A percentile compares a stretch with the other conserved stretches of the same genome.
Conservation (phyloP, 805 yeast genomes). For the Vanderwaltozyma tropicalis region DNA sequence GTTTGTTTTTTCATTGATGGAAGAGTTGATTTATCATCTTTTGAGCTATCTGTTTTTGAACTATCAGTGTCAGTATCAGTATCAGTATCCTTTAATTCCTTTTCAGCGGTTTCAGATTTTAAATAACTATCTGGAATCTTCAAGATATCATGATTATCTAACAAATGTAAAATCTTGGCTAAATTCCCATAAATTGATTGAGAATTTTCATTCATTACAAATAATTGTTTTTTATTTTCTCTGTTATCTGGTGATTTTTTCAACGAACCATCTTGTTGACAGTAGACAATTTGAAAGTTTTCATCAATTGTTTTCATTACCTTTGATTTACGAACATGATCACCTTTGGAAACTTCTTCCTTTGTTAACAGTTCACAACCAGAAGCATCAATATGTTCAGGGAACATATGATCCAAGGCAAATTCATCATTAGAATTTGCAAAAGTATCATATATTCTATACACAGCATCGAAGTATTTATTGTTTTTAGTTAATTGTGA, state of each 20-base stretch:
- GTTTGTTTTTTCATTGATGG: neutral
- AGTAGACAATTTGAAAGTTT: slow-evolving; percentile 25
- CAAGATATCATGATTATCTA: slow-evolving; percentile 30
- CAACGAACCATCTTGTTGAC: slow-evolving; percentile 21
- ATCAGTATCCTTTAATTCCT: neutral
- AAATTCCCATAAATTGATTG: slow-evolving; percentile 37
- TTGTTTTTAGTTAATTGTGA: slow-evolving; percentile 41
- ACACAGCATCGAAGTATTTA: slow-evolving; percentile 41
- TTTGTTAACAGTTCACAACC: slow-evolving; percentile 34
- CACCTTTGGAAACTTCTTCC: slow-evolving; percentile 25
- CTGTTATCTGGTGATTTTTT: slow-evolving; percentile 5
- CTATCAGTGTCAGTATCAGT: neutral
- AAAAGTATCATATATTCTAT: slow-evolving; percentile 34
- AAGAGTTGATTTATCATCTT: neutral
- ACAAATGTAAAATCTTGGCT: slow-evolving; percentile 37
- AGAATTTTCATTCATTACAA: slow-evolving; percentile 4
- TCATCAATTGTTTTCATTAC: slow-evolving; percentile 30
- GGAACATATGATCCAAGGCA: slow-evolving; percentile 34
- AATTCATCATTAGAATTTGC: slow-evolving; percentile 28
- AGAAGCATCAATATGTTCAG: slow-evolving; percentile 38
- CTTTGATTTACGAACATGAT: slow-evolving; percentile 26
- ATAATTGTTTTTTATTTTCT: slow-evolving; percentile 4
- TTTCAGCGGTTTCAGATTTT: neutral
- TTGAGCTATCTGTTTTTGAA: neutral
- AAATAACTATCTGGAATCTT: slow-evolving; percentile 8